Conservation (phyloP, 78 protist genomes). For the Blattamonas nauphoetae region DNA sequence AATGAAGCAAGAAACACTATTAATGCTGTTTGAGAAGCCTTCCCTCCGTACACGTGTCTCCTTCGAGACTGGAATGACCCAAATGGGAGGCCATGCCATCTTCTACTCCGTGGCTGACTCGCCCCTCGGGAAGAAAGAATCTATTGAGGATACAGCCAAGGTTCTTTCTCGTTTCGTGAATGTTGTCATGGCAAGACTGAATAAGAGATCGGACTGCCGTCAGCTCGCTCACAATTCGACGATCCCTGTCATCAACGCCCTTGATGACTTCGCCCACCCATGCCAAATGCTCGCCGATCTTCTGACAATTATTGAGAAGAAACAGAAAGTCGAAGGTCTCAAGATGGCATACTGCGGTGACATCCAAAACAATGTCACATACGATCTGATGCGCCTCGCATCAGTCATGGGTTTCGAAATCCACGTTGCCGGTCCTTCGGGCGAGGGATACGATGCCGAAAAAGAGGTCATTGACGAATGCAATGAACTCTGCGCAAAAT, state of each 20-base stretch:
- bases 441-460: conserved; percentile 11
- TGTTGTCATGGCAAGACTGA: conserved; percentile 44
- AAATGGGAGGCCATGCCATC: conserved; percentile 65
- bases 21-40: conserved; percentile 64
- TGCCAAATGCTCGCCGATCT: conserved; percentile 61
- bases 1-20: conserved; percentile 32
- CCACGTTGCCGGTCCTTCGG: conserved; percentile 40
- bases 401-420: conserved; percentile 44
- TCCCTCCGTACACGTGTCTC: conserved; percentile 58
- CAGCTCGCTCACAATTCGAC: conserved; percentile 41
- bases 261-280: conserved; percentile 67
- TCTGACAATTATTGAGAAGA: conserved; percentile 43
- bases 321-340: conserved; percentile 25
- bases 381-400: conserved; percentile 54
- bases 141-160: conserved; percentile 42
- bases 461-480: conserved; percentile 40
- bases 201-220: conserved; percentile 12
- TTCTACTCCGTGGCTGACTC: conserved; percentile 44
- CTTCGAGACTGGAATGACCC: conserved; percentile 59
- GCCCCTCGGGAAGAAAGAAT: conserved; percentile 59
- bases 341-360: conserved; percentile 57
- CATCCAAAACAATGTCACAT: conserved; percentile 56
- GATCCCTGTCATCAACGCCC: conserved; percentile 68
- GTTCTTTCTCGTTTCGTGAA: conserved; percentile 40
- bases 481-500: neutral